Evolutionary conservation across 2,329 filamentous ascomycete genomes (phyloP), one percentile per base, ranked within the genome.

Genomic region (Lecanicillium sp.): DNA sequence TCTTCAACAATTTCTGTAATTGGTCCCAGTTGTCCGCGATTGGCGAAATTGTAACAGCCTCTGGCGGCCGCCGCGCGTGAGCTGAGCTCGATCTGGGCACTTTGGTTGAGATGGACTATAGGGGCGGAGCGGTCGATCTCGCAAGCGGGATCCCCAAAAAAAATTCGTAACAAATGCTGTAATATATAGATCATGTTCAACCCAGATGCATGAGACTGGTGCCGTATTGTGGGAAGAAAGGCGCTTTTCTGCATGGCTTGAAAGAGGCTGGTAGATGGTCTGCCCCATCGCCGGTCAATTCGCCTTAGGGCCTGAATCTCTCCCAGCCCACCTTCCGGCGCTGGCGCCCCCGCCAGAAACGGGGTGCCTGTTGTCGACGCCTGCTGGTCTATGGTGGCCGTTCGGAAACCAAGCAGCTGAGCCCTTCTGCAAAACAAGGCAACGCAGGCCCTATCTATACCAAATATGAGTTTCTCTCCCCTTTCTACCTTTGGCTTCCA

Each of bases 181-280:
- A 31, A 29, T 25, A 37, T 5, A 12, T 20, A 30, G 14, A 37
- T 22, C 10, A 18, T 22, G 8, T 14, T 31, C 3, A 31, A 14
- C 8, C 10, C 4, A 6, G 18, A 31, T 7, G 7, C 18, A 22
- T 4, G 18, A 4, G 3, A 17, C 8, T 25, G 5, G 17, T 18
- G 3, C 1, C 13, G 36, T 37, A 17, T 57, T 59, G 41, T 61
- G 53, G 58, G 31, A n/a, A 25, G 33, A 7, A 42, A 38, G 17
- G 18, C 18, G 32, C 29, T 5, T 19, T 13, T 33, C 17, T 25
- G 15, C 20, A 34, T 32, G 12, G 13, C 29, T 37, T 11, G 9
- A 30, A 31, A 33, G 17, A 28, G 34, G 19, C 20, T 29, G 13
- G 15, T 28, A 13, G 20, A 17, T 6, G 29, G 34, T n/a, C 8